Conservation (phyloP, 2,329 filamentous ascomycete species). For the Metarhizium rileyi region DNA sequence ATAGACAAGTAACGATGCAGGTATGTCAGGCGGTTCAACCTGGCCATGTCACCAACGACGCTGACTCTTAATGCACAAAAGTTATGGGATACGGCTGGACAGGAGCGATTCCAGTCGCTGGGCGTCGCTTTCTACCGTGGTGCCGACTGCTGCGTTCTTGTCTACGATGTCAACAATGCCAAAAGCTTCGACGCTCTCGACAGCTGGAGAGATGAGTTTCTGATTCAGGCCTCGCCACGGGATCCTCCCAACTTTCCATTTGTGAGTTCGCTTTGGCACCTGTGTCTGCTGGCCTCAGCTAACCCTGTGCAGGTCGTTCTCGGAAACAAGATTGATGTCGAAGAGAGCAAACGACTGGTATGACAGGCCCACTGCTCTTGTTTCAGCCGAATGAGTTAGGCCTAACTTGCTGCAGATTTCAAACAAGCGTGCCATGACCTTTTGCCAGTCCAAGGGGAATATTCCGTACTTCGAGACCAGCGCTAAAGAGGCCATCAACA, state of each 20-base stretch:
- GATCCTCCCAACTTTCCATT: conserved; percentile 98
- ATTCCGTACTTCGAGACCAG: conserved; percentile 99
- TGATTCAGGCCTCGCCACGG: conserved; percentile 92
- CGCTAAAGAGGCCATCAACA: conserved; percentile 97
- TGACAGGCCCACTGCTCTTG: conserved; percentile 14
- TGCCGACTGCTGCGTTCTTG: conserved; percentile 94
- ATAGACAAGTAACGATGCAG: conserved; percentile 98
- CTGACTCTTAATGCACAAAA: conserved; percentile 24
- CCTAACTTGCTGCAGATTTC: conserved; percentile 54
- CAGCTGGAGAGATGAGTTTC: conserved; percentile 96
- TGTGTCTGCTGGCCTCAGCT: conserved; percentile 5
- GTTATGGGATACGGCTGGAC: conserved; percentile 97
- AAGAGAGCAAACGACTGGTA: conserved; percentile 92
- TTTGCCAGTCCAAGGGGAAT: conserved; percentile 93
- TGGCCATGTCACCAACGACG: background rate
- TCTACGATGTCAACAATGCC: conserved; percentile 97
- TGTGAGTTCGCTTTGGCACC: conserved; percentile 45
- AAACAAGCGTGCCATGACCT: conserved; percentile 90
- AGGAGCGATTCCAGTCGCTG: conserved; percentile 94
- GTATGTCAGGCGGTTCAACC: conserved; percentile 33
- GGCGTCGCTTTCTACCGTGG: conserved; percentile 96
- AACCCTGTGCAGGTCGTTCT: conserved; percentile 62
- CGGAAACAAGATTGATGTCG: conserved; percentile 98
- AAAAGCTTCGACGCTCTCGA: conserved; percentile 99
- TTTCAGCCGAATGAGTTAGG: background rate